phyloP scores from a whole-genome alignment of 164 flowering plant genomes.

The Vitis amurensis region DNA sequence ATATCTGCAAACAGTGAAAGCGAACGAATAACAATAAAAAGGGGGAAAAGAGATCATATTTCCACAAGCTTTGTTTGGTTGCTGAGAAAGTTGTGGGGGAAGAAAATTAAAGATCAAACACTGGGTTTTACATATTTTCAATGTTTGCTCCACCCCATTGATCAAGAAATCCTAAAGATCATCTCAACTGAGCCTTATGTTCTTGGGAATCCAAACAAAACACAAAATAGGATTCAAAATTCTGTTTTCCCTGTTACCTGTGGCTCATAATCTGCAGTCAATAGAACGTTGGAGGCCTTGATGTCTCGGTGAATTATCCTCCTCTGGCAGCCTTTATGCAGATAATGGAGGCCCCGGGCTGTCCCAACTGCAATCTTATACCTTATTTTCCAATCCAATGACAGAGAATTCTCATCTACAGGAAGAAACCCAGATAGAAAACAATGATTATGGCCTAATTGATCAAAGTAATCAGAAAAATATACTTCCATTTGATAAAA shows the following conservation, averaged over 20 bases:
- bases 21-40: neutral
- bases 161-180: too few relatives aligned
- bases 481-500: neutral
- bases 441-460: neutral
- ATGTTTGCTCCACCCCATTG: too few relatives aligned
- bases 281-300: conserved; percentile 76
- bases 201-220: too few relatives aligned
- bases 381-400: conserved; percentile 73
- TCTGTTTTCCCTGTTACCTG: conserved; percentile 40
- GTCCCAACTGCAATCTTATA: conserved; percentile 74
- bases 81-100: too few relatives aligned
- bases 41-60: too few relatives aligned
- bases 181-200: too few relatives aligned
- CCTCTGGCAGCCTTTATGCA: conserved; percentile 90
- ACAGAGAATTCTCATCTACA: conserved; percentile 58
- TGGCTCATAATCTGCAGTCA: conserved; percentile 82
- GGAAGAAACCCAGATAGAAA: neutral
- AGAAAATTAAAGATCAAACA: too few relatives aligned
- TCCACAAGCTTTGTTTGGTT: too few relatives aligned
- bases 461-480: neutral
- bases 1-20: conserved; percentile 46
- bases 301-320: conserved; percentile 93
- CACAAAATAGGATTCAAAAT: neutral
- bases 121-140: too few relatives aligned
- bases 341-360: conserved; percentile 78